Percentiles rank a stretch among this genome's conserved stretches.
These are phyloP conservation scores for Caloboletus inedulis DNA, from an alignment of 1,284 basidiomycete species.

Conservation along the genomic window DNA sequence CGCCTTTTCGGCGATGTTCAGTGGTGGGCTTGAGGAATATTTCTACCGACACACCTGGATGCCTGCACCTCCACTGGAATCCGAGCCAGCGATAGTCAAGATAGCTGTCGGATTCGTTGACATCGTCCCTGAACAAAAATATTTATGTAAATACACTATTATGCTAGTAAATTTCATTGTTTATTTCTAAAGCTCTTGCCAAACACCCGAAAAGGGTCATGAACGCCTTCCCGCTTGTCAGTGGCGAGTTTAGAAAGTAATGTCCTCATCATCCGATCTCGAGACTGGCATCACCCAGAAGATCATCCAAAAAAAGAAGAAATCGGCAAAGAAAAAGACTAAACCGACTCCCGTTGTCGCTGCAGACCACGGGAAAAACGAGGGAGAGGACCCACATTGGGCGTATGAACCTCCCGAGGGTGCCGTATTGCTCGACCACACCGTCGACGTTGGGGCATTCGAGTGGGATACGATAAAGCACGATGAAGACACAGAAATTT, in stretches of 20 bases:
- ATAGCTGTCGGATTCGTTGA: constrained; percentile 29
- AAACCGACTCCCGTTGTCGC: constrained; percentile 1
- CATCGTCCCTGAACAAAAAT: constrained; percentile 7
- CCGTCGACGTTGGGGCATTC: constrained; percentile 45
- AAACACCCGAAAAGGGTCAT: constrained; percentile 23
- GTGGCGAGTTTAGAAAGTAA: background rate
- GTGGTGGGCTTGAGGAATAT: background rate
- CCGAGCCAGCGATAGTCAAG: constrained; percentile 82
- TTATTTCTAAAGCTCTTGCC: constrained; percentile 27
- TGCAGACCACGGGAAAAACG: constrained; percentile 39
- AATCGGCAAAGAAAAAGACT: constrained; percentile 1
- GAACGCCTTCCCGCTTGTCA: background rate
- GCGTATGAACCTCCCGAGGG: constrained; percentile 54
- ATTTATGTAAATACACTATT: too few relatives aligned
- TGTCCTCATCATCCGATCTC: constrained; percentile 29
- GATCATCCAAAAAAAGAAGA: constrained; percentile 5
- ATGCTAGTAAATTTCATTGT: constrained; percentile 9
- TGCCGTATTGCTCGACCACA: constrained; percentile 41
- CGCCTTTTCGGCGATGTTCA: constrained; percentile 42
- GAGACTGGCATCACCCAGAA: constrained; percentile 7
- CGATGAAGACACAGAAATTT: constrained; percentile 61
- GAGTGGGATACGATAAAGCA: constrained; percentile 66
- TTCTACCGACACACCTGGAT: constrained; percentile 62
- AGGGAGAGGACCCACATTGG: constrained; percentile 52
- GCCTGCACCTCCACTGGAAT: constrained; percentile 87